Evolutionary conservation across 2,329 filamentous ascomycete species (phyloP), one percentile per base, ranked within the genome.

Genomic region (Colletotrichum tofieldiae): DNA sequence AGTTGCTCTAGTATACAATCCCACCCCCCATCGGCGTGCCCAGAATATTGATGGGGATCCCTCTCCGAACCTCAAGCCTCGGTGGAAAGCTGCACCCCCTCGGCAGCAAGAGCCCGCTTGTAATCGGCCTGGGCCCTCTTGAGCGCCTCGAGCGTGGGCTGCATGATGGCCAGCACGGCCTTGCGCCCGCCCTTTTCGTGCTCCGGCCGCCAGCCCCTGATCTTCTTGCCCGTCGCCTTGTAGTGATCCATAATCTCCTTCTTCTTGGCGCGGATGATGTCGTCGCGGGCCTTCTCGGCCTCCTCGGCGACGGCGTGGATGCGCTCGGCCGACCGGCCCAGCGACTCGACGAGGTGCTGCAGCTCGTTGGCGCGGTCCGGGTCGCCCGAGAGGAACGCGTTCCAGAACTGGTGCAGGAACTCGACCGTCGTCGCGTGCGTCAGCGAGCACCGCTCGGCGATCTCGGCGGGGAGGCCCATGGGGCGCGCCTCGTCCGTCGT

Each of bases 371-470:
- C 94, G 43, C 94, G 92, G 72, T 94, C 92, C 1, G 93, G 84
- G 78, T 98, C 94, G 18, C 95, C 96, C 0, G 95, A 98, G 35
- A 97, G 87, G 78, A 97, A 99, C 0, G 95, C 91, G 43, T 90
- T 89, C 96, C 96, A 99, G 84, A 99, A 99, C 81, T 98, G 97
- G 77, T 96, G 94, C n/a, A 99, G 85, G 78, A 98, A 99, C 79
- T 99, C 96, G 47, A 94, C 93, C 0, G 94, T 97, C 0, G 96
- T 99, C 65, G 95, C 95, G 80, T 98, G 95, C 0, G 96, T 98
- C 67, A 91, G 82, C 51, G 83, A 84, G 75, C 89, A 91, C 67
- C 89, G 89, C 54, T 91, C 86, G 5, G 89, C 84, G 26, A 93
- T 84, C 1, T 88, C 86, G 1, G 84, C 78, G 4, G 92, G 84